Percentiles rank a stretch among this genome's conserved stretches.
Evolutionary conservation across 768 basidiomycete genomes (phyloP).

Genomic region (Suillus paluster): DNA sequence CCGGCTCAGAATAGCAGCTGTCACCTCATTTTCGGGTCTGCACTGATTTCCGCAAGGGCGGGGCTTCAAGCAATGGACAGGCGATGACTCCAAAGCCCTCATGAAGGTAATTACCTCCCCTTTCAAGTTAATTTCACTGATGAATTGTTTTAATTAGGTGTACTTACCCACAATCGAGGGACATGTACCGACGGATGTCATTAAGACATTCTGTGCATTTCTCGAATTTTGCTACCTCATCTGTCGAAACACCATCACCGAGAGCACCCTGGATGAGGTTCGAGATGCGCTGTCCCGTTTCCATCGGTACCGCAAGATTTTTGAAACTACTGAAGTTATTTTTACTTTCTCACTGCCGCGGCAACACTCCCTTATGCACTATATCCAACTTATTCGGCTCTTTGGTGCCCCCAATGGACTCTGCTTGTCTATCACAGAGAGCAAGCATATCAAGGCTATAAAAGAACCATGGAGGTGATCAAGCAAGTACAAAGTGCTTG

Average conservation of each 20-base stretch:
- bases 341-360: slow-evolving; percentile 19
- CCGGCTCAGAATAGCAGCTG: slow-evolving; percentile 19
- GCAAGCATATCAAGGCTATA: slow-evolving; percentile 29
- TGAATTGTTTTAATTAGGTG: background rate
- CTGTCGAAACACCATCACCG: slow-evolving; percentile 17
- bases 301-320: slow-evolving; percentile 24
- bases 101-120: slow-evolving; percentile 7
- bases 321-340: slow-evolving; percentile 14
- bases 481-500: slow-evolving; percentile 9
- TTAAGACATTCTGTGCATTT: slow-evolving; percentile 18
- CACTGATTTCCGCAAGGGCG: slow-evolving; percentile 30
- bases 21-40: slow-evolving; percentile 21
- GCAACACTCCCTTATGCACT: slow-evolving; percentile 25
- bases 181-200: slow-evolving; percentile 7
- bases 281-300: slow-evolving; percentile 18
- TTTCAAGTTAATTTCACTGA: background rate
- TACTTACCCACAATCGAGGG: slow-evolving; percentile 12
- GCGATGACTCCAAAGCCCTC: slow-evolving; percentile 29
- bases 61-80: slow-evolving; percentile 41
- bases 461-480: slow-evolving; percentile 26
- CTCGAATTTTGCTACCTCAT: slow-evolving; percentile 33
- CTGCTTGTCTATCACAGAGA: slow-evolving; percentile 23
- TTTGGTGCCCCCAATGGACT: slow-evolving; percentile 35
- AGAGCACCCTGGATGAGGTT: slow-evolving; percentile 15
- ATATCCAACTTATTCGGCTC: slow-evolving; percentile 23